Evolutionary conservation across 768 basidiomycete species (phyloP).

Genomic region (Termitomyces eurrhizus): DNA sequence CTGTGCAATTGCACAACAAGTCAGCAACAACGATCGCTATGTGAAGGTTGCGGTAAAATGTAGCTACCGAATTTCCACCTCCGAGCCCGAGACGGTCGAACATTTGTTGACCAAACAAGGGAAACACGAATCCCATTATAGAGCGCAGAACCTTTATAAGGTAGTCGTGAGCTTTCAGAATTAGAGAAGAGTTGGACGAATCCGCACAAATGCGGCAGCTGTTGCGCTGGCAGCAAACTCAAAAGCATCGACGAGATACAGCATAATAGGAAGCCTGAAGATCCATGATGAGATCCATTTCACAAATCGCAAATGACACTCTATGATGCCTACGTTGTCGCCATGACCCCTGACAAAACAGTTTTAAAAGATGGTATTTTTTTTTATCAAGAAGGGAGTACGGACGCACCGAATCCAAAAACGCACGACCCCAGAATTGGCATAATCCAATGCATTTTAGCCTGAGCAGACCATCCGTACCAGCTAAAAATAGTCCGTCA

Average conservation of each 20-base stretch:
- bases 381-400: neutral
- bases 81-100: constrained; percentile 57
- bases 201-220: constrained; percentile 55
- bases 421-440: constrained; percentile 62
- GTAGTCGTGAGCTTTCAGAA: neutral
- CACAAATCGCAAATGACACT: constrained; percentile 5
- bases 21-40: constrained; percentile 27
- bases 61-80: constrained; percentile 54
- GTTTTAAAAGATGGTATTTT: neutral
- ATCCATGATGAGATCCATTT: neutral
- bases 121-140: constrained; percentile 42
- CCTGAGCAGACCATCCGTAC: constrained; percentile 80
- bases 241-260: constrained; percentile 72
- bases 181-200: neutral
- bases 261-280: constrained; percentile 55
- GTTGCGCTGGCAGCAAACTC: constrained; percentile 65
- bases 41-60: constrained; percentile 9
- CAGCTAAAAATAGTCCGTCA: constrained; percentile 32
- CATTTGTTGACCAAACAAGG: constrained; percentile 54
- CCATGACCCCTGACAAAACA: constrained; percentile 43
- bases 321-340: constrained; percentile 42
- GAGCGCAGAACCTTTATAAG: constrained; percentile 37
- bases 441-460: constrained; percentile 69
- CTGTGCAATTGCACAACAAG: neutral
- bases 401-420: constrained; percentile 46